These are phyloP conservation scores for Pleodorina starrii DNA, from an alignment of 139 green algal species.

Conservation along the genomic window DNA sequence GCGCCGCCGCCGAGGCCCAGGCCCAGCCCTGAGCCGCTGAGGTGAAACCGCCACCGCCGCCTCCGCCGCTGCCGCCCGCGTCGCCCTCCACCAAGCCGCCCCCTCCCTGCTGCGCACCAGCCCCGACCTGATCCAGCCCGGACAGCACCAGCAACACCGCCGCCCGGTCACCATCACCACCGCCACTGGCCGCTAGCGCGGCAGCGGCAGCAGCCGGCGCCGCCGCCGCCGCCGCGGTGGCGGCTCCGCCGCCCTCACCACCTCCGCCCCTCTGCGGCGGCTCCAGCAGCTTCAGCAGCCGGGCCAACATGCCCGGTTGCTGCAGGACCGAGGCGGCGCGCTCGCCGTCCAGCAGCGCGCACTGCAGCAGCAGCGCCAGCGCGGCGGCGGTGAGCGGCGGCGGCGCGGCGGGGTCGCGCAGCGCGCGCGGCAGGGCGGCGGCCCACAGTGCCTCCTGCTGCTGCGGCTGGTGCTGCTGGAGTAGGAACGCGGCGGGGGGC, in stretches of 20 bases:
- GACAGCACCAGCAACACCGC: neutral
- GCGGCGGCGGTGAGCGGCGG: constrained; percentile 28
- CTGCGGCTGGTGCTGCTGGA: no score
- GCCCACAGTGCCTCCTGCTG: constrained; percentile 57
- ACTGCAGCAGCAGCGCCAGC: constrained; percentile 56
- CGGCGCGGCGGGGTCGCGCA: constrained; percentile 43
- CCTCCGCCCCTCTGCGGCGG: neutral
- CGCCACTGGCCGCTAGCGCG: no score
- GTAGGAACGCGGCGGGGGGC: constrained; percentile 15
- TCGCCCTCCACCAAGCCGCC: neutral
- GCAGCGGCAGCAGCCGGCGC: neutral
- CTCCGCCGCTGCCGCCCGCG: neutral
- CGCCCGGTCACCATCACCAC: neutral
- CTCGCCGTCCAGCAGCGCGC: constrained; percentile 44
- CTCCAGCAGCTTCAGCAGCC: constrained; percentile 41
- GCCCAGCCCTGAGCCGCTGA: no score
- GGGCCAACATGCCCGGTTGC: constrained; percentile 8
- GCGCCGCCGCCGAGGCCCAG: neutral
- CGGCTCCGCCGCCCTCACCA: neutral
- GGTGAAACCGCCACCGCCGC: neutral
- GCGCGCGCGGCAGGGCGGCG: constrained; percentile 25
- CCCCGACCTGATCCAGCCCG: neutral
- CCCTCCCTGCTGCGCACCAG: neutral
- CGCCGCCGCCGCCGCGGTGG: neutral
- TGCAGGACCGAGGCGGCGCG: constrained; percentile 10